These are phyloP conservation scores for Epichloe coenophiala DNA, from an alignment of 2,329 filamentous ascomycete species.

Conservation along the genomic window DNA sequence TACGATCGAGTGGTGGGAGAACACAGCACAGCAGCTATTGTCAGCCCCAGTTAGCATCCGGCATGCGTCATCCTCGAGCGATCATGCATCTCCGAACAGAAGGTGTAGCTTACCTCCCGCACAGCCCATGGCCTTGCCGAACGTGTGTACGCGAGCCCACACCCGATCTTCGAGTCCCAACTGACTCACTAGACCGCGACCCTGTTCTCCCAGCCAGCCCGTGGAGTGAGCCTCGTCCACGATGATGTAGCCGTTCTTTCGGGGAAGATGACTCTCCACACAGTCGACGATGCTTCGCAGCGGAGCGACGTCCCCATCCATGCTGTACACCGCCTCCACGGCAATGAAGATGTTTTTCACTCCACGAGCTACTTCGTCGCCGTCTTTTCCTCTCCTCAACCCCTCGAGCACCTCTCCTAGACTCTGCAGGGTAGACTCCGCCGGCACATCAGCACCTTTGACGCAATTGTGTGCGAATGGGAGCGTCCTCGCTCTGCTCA, in stretches of 20 bases:
- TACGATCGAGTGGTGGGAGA: slow-evolving; percentile 45
- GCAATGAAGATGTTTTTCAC: slow-evolving; percentile 47
- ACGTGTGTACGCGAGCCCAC: slow-evolving; percentile 48
- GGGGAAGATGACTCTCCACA: slow-evolving; percentile 41
- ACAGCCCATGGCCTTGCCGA: slow-evolving; percentile 54
- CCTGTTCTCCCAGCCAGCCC: slow-evolving; percentile 42
- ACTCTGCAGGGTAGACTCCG: not conserved
- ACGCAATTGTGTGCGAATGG: slow-evolving; percentile 47
- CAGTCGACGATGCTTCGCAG: slow-evolving; percentile 45
- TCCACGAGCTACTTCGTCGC: slow-evolving; percentile 21
- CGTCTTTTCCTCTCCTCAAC: slow-evolving; percentile 21
- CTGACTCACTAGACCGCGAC: slow-evolving; percentile 44
- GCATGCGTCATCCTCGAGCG: not conserved
- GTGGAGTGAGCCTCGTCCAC: slow-evolving; percentile 58
- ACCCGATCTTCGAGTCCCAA: slow-evolving; percentile 41
- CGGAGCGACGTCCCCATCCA: slow-evolving; percentile 66
- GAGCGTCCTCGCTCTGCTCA: slow-evolving; percentile 40
- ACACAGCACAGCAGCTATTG: slow-evolving; percentile 43
- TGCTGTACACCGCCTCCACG: slow-evolving; percentile 63
- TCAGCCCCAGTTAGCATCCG: not conserved
- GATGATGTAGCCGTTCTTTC: slow-evolving; percentile 46
- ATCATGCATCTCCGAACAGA: no score
- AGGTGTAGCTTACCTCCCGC: slow-evolving; percentile 46
- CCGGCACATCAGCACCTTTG: not conserved
- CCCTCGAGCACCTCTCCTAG: slow-evolving; percentile 16